Percentiles rank a stretch among this genome's conserved stretches.
These are phyloP conservation scores for Moricandia arvensis DNA, from an alignment of 345 rosid genomes.

Conservation along the genomic window DNA sequence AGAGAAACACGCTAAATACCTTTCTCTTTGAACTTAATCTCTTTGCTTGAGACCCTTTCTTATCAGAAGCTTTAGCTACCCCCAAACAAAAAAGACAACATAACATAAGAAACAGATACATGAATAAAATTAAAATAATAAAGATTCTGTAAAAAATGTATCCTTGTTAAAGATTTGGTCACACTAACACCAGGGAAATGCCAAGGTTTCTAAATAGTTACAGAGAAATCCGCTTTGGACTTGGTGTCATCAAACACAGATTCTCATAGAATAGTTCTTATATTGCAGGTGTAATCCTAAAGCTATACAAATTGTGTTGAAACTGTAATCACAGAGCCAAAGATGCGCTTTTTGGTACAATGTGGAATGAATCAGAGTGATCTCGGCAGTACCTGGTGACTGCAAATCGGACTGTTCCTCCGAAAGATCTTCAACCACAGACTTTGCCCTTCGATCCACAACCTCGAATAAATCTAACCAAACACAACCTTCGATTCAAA, in stretches of 20 bases:
- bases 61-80: slow-evolving; percentile 52
- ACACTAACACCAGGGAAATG: background rate
- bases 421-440: slow-evolving; percentile 76
- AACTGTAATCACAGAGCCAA: background rate
- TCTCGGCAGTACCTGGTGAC: slow-evolving; percentile 49
- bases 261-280: no score
- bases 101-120: slow-evolving; percentile 1
- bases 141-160: background rate
- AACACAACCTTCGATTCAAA: slow-evolving; percentile 9
- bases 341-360: background rate
- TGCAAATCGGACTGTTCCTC: slow-evolving; percentile 73
- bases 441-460: slow-evolving; percentile 95
- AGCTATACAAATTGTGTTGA: background rate
- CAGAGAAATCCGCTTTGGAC: background rate
- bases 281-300: background rate
- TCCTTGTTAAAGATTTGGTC: background rate
- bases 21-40: slow-evolving; percentile 53
- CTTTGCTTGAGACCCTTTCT: slow-evolving; percentile 71
- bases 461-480: slow-evolving; percentile 83
- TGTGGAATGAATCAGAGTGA: background rate
- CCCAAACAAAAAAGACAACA: slow-evolving; percentile 13
- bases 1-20: slow-evolving; percentile 47
- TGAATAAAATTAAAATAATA: background rate
- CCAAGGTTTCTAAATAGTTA: background rate
- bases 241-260: no score